Conservation (phyloP, 2,329 filamentous ascomycete species). For the Cercospora nicotianae region DNA sequence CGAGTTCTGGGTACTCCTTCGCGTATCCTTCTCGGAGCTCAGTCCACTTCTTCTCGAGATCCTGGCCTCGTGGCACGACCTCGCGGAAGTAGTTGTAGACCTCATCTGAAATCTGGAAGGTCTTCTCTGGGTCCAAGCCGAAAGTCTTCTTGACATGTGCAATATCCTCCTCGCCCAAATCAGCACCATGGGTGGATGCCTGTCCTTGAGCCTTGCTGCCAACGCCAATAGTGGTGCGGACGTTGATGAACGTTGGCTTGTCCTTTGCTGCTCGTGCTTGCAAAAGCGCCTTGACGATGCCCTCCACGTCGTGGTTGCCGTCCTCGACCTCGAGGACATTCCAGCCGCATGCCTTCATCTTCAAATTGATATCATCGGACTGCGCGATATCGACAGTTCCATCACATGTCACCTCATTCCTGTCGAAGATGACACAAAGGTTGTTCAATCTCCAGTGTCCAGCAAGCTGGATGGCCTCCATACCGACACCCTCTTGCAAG, state of each 20-base stretch:
- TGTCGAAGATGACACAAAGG: slow-evolving; percentile 59
- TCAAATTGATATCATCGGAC: slow-evolving; percentile 58
- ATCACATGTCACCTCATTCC: slow-evolving; percentile 62
- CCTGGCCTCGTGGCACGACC: slow-evolving; percentile 48
- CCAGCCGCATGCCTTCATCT: slow-evolving; percentile 59
- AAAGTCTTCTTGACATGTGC: slow-evolving; percentile 55
- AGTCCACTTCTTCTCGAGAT: slow-evolving; percentile 53
- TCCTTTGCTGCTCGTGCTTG: slow-evolving; percentile 38
- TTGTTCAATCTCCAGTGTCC: slow-evolving; percentile 59
- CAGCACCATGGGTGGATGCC: slow-evolving; percentile 59
- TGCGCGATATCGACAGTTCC: slow-evolving; percentile 54
- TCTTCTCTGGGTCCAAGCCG: slow-evolving; percentile 51
- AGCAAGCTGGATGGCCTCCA: slow-evolving; percentile 60
- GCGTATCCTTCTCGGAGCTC: slow-evolving; percentile 47
- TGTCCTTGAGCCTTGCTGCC: slow-evolving; percentile 53
- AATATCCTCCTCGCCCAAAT: slow-evolving; percentile 57
- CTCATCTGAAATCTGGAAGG: slow-evolving; percentile 43
- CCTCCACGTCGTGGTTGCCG: slow-evolving; percentile 54
- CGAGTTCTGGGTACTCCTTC: slow-evolving; percentile 51
- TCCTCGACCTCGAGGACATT: slow-evolving; percentile 57
- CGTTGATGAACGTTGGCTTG: slow-evolving; percentile 59
- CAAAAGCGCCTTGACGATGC: slow-evolving; percentile 50
- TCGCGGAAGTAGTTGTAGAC: slow-evolving; percentile 57
- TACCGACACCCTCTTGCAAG: slow-evolving; percentile 58
- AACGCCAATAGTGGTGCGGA: slow-evolving; percentile 57